Base-by-base conservation (phyloP, 441 rosid species). In the Populus hybrid region DNA sequence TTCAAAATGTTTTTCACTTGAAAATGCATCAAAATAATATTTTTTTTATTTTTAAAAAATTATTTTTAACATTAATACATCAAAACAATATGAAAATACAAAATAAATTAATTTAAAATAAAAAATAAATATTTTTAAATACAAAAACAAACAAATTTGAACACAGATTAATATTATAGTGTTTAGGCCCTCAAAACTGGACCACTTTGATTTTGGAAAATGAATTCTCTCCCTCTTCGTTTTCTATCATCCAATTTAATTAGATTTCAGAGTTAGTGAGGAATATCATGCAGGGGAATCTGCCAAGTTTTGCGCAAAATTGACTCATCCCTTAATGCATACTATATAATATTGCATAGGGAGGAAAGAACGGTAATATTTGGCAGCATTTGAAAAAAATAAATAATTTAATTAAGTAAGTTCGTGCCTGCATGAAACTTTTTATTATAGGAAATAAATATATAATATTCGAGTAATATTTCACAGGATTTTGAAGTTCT, bases 221-320 rank as follows among this genome's bases (percentile, higher is more conserved):
- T 36, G 36, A 2, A 29, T 4, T 72, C 14, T 45, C 31, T 64
- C 9, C 10, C 8, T 40, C 61, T 45, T 20, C 35, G 65, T 14
- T 59, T 7, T 40, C 6, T 31, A 28, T 35, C 77, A 79, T 81
- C 74, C 78, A 84, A 64, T 82, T 64, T 1, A 26, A 26, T 26
- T 82, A 33, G 82, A 74, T 61, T 77, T 74, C 31, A 76, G 82
- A 61, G 85, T 24, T 63, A 40, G 81, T 79, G 40, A 81, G 88
- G 88, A 84, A 85, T 82, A 82, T 82, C 66, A 23, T 71, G 75
- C 29, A 45, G 83, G 53, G 83, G 85, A 87, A 87, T 87, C 90
- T 83, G 78, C 83, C 82, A 80, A 78, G 82, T 79, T 84, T 80
- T 82, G 73, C 73, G 70, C 67, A 68, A 71, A 1, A 72, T 28